Conservation (phyloP, 75 land plant species). For the Pinus taeda region DNA sequence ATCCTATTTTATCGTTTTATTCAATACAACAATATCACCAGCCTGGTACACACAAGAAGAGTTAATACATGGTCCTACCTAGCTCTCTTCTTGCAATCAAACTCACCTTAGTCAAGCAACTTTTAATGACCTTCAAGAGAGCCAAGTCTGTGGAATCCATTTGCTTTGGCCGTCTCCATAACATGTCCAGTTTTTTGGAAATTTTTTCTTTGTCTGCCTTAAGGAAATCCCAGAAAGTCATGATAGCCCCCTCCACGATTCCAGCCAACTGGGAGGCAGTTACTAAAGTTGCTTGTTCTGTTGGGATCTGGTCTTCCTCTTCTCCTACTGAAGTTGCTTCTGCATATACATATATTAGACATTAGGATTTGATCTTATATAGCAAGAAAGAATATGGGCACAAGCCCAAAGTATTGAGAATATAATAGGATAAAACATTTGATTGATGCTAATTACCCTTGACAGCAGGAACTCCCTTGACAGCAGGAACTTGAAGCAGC, state of each 20-base stretch:
- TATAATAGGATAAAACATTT: background rate
- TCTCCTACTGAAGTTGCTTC: background rate
- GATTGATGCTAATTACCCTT: slow-evolving; percentile 32
- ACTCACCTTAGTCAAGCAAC: slow-evolving; percentile 57
- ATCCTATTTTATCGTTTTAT: no score
- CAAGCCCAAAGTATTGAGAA: no score
- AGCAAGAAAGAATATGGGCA: no score
- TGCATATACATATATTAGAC: background rate
- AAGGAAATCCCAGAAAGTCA: slow-evolving; percentile 47
- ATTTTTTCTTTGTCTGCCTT: slow-evolving; percentile 66
- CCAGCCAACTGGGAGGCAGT: slow-evolving; percentile 36
- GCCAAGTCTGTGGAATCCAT: slow-evolving; percentile 6
- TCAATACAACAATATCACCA: no score
- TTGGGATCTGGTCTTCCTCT: background rate
- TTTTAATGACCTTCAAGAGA: slow-evolving; percentile 32
- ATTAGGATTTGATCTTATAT: no score
- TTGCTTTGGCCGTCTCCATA: slow-evolving; percentile 28
- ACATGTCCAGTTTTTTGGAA: slow-evolving; percentile 16
- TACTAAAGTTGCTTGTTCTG: background rate
- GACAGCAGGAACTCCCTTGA: slow-evolving; percentile 63
- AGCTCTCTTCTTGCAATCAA: background rate
- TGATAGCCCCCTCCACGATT: slow-evolving; percentile 34
- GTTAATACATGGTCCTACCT: no score
- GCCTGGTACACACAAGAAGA: no score
- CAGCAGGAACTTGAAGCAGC: slow-evolving; percentile 59